Percentiles rank a stretch among this genome's conserved stretches.
These are phyloP conservation scores for Blastocystis sp. DNA, from an alignment of 352 stramenopile species.

Conservation along the genomic window DNA sequence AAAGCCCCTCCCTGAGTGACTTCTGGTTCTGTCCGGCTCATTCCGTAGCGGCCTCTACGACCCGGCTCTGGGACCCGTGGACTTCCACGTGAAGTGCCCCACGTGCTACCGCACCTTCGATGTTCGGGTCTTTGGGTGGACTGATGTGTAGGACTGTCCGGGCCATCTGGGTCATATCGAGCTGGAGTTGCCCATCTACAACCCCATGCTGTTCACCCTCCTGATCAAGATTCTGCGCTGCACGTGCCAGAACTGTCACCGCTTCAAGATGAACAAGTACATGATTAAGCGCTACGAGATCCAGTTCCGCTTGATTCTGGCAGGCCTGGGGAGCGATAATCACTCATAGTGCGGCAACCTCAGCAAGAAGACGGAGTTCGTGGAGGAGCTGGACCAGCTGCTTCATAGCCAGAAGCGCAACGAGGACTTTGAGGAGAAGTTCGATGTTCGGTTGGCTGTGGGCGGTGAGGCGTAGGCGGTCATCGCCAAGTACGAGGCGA, in stretches of 20 bases:
- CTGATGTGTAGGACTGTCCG: conserved; percentile 82
- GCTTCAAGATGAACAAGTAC: conserved; percentile 79
- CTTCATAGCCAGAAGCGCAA: conserved; percentile 81
- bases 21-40: background rate
- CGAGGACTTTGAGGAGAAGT: conserved; percentile 77
- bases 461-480: conserved; percentile 77
- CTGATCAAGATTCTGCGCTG: conserved; percentile 90
- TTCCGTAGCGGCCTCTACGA: conserved; percentile 80
- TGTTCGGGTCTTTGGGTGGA: background rate
- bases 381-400: conserved; percentile 76
- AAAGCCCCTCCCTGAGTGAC: conserved; percentile 82
- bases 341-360: conserved; percentile 2
- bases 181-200: conserved; percentile 93
- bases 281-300: conserved; percentile 33
- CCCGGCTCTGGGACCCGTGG: conserved; percentile 81
- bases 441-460: conserved; percentile 77
- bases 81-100: conserved; percentile 84
- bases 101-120: conserved; percentile 77
- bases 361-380: conserved; percentile 17
- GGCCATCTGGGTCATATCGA: conserved; percentile 98
- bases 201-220: conserved; percentile 90
- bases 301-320: conserved; percentile 56
- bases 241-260: conserved; percentile 98
- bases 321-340: background rate
- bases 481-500: conserved; percentile 82